These are phyloP conservation scores for Pythium monospermum DNA, from an alignment of 352 stramenopile genomes.

Conservation along the genomic window DNA sequence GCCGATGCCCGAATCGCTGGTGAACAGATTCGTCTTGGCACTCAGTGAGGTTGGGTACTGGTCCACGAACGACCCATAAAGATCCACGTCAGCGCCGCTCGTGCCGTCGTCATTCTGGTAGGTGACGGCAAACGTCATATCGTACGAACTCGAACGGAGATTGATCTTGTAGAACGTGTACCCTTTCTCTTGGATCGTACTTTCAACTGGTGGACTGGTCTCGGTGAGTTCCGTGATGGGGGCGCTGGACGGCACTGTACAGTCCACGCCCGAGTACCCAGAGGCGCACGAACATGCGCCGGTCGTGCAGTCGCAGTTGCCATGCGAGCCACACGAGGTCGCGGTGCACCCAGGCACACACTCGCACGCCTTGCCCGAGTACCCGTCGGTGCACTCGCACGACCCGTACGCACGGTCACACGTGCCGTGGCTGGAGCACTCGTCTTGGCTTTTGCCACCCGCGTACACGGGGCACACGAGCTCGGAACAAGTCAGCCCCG, in stretches of 20 bases:
- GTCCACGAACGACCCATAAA: conserved; percentile 75
- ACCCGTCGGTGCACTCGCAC: conserved; percentile 49
- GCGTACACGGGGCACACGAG: conserved; percentile 40
- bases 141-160: conserved; percentile 54
- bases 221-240: conserved; percentile 25
- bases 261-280: conserved; percentile 45
- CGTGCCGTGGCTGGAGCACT: conserved; percentile 64
- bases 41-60: conserved; percentile 46
- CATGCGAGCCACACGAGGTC: conserved; percentile 33
- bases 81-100: conserved; percentile 41
- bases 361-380: conserved; percentile 58
- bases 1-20: conserved; percentile 41
- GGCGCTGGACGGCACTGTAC: conserved; percentile 18
- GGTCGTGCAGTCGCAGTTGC: conserved; percentile 57
- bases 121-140: conserved; percentile 54
- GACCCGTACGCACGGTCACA: conserved; percentile 42
- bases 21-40: conserved; percentile 36
- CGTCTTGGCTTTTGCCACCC: conserved; percentile 32
- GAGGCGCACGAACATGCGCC: conserved; percentile 44
- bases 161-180: conserved; percentile 74
- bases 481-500: conserved; percentile 48
- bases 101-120: conserved; percentile 25
- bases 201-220: conserved; percentile 15
- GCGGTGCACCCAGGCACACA: conserved; percentile 60
- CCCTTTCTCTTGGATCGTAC: conserved; percentile 35